Evolutionary conservation across 1,284 basidiomycete genomes (phyloP), one percentile per base, ranked within the genome.

Genomic region (Boletellus sp.): DNA sequence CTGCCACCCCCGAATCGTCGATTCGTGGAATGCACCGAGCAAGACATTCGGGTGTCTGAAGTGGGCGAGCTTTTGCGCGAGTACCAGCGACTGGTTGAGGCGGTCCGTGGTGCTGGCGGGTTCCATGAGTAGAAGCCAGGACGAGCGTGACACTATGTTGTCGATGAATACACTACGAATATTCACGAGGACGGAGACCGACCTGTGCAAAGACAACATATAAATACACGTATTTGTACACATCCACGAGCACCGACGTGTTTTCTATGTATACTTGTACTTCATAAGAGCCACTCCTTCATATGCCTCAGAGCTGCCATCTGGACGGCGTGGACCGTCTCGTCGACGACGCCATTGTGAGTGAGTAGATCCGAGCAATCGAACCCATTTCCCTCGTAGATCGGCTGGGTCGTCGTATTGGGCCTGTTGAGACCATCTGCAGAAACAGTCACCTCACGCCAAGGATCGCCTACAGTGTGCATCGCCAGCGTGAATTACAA

Each of bases 21-120:
- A 8, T 90, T 91, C 63, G 52, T 90, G 51, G 79, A 85, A 55
- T 86, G 85, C 56, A 74, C 78, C 2, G 76, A 81, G 44, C 87
- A 86, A 50, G 91, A 93, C 58, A 70, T 93, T 51, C 79, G 76
- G 48, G 70, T 93, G 21, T 81, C 82, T 0, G 92, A 94, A 61
- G 82, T 93, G 2, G 81, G 77, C 0, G 82, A 86, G 54, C 72
- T 94, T 36, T 70, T 94, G 60, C 69, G 74, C 28, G 91, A 93
- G 57, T 93, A 94, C 68, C 80, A 82, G 54, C 74, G 85, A 19
- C 63, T 91, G 45, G 86, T 78, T 2, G 77, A 80, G 32, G 74
- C 69, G 35, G 66, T 83, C 36, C 66, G 71, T 24, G 65, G 62
- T 52, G 62, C 70, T 19, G 75, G 74, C 16, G 80, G 60, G 8